A percentile compares a stretch with the other conserved stretches of the same genome.
Evolutionary conservation across 73 alveolate genomes (phyloP).

Genomic region (Blepharisma stoltei): DNA sequence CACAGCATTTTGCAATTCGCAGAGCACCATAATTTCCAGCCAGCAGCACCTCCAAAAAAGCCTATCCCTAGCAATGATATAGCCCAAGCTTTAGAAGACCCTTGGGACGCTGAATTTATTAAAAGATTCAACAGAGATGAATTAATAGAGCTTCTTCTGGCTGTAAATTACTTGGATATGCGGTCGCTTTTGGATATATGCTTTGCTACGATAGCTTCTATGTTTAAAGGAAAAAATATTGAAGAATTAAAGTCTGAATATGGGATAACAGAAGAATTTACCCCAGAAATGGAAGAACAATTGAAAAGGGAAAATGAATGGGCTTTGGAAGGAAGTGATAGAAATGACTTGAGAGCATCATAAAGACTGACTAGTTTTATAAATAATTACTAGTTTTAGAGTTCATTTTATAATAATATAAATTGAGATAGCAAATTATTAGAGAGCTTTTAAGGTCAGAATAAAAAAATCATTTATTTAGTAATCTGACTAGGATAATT

Average conservation of each 20-base stretch:
- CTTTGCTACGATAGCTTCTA: slow-evolving; percentile 13
- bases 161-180: slow-evolving; percentile 23
- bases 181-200: slow-evolving; percentile 1
- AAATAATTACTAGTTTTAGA: too few species aligned
- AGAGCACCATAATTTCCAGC: slow-evolving; percentile 25
- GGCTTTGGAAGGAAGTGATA: slow-evolving; percentile 30
- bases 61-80: slow-evolving; percentile 19
- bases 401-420: too few species aligned
- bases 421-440: too few species aligned
- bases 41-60: neutral
- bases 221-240: neutral
- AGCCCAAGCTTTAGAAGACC: slow-evolving; percentile 10
- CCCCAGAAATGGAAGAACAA: slow-evolving; percentile 32
- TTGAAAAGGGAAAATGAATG: slow-evolving; percentile 20
- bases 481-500: too few species aligned
- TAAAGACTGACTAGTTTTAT: too few species aligned
- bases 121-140: neutral
- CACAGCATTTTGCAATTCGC: slow-evolving; percentile 7
- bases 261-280: slow-evolving; percentile 21
- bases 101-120: slow-evolving; percentile 33
- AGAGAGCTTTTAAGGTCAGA: too few species aligned
- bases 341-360: neutral
- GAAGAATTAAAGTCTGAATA: slow-evolving; percentile 1
- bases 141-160: slow-evolving; percentile 4
- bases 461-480: too few species aligned